Evolutionary conservation across 2,329 filamentous ascomycete genomes (phyloP).

Genomic region (Clarireedia monteithiana): DNA sequence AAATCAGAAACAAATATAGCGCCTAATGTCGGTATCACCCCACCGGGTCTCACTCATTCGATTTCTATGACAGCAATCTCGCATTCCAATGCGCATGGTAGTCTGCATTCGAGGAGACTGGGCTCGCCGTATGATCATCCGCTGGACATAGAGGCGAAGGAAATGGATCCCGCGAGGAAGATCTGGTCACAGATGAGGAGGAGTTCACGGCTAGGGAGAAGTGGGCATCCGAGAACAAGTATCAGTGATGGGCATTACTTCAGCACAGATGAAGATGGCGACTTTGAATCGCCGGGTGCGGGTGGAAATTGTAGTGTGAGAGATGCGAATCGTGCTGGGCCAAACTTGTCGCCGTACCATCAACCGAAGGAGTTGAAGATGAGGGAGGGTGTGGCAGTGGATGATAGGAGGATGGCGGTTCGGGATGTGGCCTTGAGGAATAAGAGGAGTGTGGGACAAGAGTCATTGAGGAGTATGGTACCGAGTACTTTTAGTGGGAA

Average conservation of each 20-base stretch:
- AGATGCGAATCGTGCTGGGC: no score
- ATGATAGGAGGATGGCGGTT: conserved; percentile 13
- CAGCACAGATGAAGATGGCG: conserved; percentile 5
- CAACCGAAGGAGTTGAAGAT: no score
- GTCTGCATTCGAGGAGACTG: not conserved
- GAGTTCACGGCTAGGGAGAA: conserved; percentile 16
- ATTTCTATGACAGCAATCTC: conserved; percentile 5
- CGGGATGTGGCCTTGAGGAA: conserved; percentile 17
- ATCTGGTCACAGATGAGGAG: conserved; percentile 29
- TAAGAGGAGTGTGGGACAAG: conserved; percentile 19
- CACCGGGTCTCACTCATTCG: conserved; percentile 1
- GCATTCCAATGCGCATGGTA: not conserved
- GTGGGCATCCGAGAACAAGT: conserved; percentile 14
- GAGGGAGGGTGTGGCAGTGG: no score
- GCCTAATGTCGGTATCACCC: not conserved
- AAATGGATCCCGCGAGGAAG: conserved; percentile 27
- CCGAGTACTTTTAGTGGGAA: conserved; percentile 16
- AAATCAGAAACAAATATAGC: not conserved
- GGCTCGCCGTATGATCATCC: conserved; percentile 3
- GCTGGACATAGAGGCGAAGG: conserved; percentile 1
- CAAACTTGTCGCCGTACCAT: no score
- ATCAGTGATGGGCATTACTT: conserved; percentile 20
- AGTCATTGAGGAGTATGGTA: conserved; percentile 19
- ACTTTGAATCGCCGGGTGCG: not conserved
- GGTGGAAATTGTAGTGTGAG: not conserved